A percentile compares a stretch with the other conserved stretches of the same genome.
These are phyloP conservation scores for Maudiozyma turicensis DNA, from an alignment of 805 yeast genomes.

Conservation along the genomic window DNA sequence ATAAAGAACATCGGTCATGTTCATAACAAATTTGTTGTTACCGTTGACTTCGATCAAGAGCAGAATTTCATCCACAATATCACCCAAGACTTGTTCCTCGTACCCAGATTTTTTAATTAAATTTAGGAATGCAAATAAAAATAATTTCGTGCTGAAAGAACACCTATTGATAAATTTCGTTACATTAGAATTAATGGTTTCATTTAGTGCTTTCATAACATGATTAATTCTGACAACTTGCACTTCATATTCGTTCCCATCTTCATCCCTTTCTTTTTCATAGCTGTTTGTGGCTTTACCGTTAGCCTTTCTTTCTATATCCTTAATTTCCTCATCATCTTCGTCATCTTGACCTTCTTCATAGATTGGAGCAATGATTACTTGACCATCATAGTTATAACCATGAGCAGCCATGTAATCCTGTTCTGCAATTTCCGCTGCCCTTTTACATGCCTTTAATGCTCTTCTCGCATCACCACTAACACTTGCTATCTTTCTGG, in stretches of 20 bases:
- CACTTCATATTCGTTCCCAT: slow-evolving; percentile 27
- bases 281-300: not conserved
- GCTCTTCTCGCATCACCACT: slow-evolving; percentile 97
- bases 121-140: slow-evolving; percentile 58
- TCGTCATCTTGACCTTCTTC: slow-evolving; percentile 2
- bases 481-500: slow-evolving; percentile 90
- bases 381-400: slow-evolving; percentile 21
- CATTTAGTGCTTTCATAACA: slow-evolving; percentile 69
- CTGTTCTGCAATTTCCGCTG: slow-evolving; percentile 76
- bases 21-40: slow-evolving; percentile 21
- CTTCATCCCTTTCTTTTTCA: slow-evolving; percentile 9
- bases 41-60: slow-evolving; percentile 38
- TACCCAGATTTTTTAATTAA: slow-evolving; percentile 57
- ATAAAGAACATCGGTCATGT: slow-evolving; percentile 27
- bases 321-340: slow-evolving; percentile 7
- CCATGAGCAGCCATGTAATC: slow-evolving; percentile 38
- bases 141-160: slow-evolving; percentile 60
- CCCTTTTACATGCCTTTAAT: slow-evolving; percentile 74
- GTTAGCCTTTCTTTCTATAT: not conserved
- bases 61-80: slow-evolving; percentile 66
- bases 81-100: slow-evolving; percentile 66
- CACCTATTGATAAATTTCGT: slow-evolving; percentile 46
- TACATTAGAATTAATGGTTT: slow-evolving; percentile 69
- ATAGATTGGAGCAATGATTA: slow-evolving; percentile 5
- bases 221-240: slow-evolving; percentile 61